Evolutionary conservation across 2,329 filamentous ascomycete genomes (phyloP), one percentile per base, ranked within the genome.

Genomic region (Didymella segeticola): DNA sequence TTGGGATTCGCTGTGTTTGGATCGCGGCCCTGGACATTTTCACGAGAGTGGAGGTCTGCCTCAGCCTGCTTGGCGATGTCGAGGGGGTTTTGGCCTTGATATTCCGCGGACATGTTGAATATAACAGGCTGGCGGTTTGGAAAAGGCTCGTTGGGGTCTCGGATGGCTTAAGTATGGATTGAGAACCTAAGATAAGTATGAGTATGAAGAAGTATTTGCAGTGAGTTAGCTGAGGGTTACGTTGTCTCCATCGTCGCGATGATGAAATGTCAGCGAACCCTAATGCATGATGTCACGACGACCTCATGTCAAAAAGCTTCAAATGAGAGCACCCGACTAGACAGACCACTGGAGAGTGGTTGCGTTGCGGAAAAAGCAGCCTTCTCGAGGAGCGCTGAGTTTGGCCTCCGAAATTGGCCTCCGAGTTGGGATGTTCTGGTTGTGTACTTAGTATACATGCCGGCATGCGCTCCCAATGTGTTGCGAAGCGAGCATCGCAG

Each of bases 21-120:
- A 12, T 53, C 51, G 31, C 74, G 60, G 38, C 77, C 76, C 25
- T 71, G 61, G 58, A 77, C 78, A 9, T 75, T 75, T 12, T 62
- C 52, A 27, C 77, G 60, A 8, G 77, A 76, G 68, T 80, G 79
- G 47, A 82, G 72, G 50, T 82, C 78, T 15, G 69, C 69, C 73
- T 82, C 79, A 10, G 80, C 79, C 59, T 81, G 70, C 62, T 77
- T 68, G 47, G 80, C 79, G 62, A 80, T 67, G 23, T 72, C 67
- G 61, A 77, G 63, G 45, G 75, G 77, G 64, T 80, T 70, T 47
- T 75, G 67, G 61, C 69, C 70, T 53, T 75, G 52, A 69, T 77
- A 75, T 66, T 73, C 74, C 50, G 66, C 62, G 37, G 79, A 80
- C 78, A 80, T 81, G 49, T 25, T 73, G 14, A 15, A n/a, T 52